Base-by-base conservation (phyloP, 1,139 yeast genomes). In the Geotrichum histeridarum region DNA sequence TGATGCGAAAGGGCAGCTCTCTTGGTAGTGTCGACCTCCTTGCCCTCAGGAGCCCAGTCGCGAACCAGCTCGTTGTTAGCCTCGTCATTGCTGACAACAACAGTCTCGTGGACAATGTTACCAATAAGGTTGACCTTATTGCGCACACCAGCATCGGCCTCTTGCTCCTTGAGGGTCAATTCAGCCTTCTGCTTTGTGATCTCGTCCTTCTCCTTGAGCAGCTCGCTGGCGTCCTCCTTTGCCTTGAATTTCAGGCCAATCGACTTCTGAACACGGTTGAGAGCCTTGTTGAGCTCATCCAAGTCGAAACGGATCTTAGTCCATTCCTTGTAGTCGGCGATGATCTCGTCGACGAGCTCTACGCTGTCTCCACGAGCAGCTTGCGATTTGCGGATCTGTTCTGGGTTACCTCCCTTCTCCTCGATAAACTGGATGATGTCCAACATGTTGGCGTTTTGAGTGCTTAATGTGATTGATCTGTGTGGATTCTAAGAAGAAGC, bases 331-430 rank as follows among this genome's bases (percentile, higher is more conserved):
- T 93, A 93, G 63, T 84, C 96, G 60, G 76, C 77, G 70, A 94
- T 87, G 69, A 93, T 90, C 74, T 93, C 97, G 69, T 93, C 99
- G 49, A 93, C 98, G 55, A 93, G 70, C 73, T 93, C 99, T 53
- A 90, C 98, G 36, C 94, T 77, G 64, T 82, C 98, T 58, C 96
- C 96, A 77, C 99, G 88, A 62, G 95, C 95, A 72, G 77, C 82
- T 73, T 93, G 99, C 39, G 98, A 90, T 65, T 77, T 82, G 70
- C 86, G 86, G 68, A 93, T 89, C 59, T 77, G 76, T 63, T 90
- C 94, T 45, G 99, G 97, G 71, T 90, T 82, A 62, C 98, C 99
- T 58, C 99, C 99, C 74, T 89, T 90, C 70, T 93, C 99, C 64
- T 84, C 95, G 64, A 93, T 82, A 70, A 93, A 93, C 68, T 87